Percentiles rank a stretch among this genome's conserved stretches.
Evolutionary conservation across 176 grass and related monocot species (phyloP).

Genomic region (Eragrostis curvula): DNA sequence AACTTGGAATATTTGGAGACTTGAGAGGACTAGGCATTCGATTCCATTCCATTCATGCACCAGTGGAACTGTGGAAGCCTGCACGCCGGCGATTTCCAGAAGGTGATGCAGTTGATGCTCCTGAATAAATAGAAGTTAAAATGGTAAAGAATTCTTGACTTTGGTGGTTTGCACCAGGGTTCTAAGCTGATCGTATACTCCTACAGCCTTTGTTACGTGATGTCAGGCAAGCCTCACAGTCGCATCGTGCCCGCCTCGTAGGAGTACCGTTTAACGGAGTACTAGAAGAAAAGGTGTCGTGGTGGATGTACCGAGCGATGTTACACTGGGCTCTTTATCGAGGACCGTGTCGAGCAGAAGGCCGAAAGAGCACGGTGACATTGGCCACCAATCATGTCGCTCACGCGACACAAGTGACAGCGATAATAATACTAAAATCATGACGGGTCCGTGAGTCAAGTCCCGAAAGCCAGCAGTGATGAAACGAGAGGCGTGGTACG

Average conservation of each 20-base stretch:
- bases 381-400: constrained; percentile 37
- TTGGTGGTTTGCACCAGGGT: no score
- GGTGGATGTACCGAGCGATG: neutral
- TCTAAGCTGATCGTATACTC: no score
- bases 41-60: constrained; percentile 32
- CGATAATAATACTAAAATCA: constrained; percentile 46
- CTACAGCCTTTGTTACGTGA: neutral
- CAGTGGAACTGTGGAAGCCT: neutral
- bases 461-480: neutral
- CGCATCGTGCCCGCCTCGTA: constrained; percentile 16
- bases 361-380: constrained; percentile 13
- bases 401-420: constrained; percentile 27
- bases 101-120: neutral
- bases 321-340: constrained; percentile 31
- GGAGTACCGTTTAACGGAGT: constrained; percentile 1
- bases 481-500: no score
- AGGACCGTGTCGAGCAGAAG: constrained; percentile 20
- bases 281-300: neutral
- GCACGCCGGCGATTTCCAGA: neutral
- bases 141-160: no score
- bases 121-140: neutral
- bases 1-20: constrained; percentile 26
- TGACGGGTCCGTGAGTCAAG: constrained; percentile 8
- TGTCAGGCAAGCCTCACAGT: neutral
- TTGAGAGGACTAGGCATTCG: neutral